Base-by-base conservation (phyloP, 129 eudicot genomes). In the Ambrosia trifida region DNA sequence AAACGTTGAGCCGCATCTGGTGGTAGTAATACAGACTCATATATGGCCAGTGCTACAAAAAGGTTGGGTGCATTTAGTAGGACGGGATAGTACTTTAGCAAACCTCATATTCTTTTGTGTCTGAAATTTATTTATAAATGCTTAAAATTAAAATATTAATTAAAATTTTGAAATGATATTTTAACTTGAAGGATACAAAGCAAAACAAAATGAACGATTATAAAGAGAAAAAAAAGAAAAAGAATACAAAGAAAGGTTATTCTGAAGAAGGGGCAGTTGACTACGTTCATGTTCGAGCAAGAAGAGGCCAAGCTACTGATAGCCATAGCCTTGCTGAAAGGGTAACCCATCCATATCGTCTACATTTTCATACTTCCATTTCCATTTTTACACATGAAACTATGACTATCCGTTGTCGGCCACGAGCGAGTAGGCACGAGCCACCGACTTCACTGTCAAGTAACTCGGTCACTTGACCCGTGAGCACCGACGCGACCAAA, bases 241-340 rank as follows among this genome's bases (percentile, higher is more conserved):
- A 52, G 57, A 78, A 62, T 43, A 61, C 52, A 54, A 76, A 64
- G 69, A 53, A 74, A 43, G 31, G 50, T 66, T 64, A 20, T 65
- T 51, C 18, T 11, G 85, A 79, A 72, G 83, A 59, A 79, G 83
- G 76, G 50, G 78, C 89, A 69, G 68, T 30, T 33, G 96, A 85
- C 53, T 91, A 86, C 86, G 84, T 91, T 86, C 98, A 92, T 82
- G 98, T 92, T 28, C 86, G 96, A 79, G 98, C 98, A 51, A 85
- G 95, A 75, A 85, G 98, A 80, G 98, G 98, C 72, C 98, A 92
- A 80, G 98, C 98, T 8, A 92, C 98, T 28, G 98, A 92, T 69
- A 92, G 96, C 76, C 98, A 92, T 79, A 89, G 96, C 81, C 90
- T 92, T 51, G 98, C 98, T 57, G 98, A 92, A 78, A 92, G 98